phyloP scores from a whole-genome alignment of 176 grass and related monocot genomes.

The Avena sativa region DNA sequence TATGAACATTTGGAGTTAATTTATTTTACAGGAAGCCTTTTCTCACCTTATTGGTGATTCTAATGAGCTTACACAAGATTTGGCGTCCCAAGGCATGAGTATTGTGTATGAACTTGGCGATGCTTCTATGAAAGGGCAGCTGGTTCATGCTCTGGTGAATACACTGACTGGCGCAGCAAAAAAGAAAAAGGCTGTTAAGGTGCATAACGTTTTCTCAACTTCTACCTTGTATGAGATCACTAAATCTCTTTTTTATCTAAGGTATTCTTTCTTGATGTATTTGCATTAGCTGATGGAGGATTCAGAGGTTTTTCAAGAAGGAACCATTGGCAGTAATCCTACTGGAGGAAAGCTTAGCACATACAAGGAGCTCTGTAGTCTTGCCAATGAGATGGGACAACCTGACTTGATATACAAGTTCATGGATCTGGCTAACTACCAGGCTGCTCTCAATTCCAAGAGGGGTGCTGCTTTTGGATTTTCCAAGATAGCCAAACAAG shows the following conservation, averaged over 20 bases:
- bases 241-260: background rate
- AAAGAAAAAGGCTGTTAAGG: constrained; percentile 96
- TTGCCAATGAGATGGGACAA: constrained; percentile 98
- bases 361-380: constrained; percentile 91
- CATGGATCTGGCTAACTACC: constrained; percentile 99
- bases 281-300: constrained; percentile 88
- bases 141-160: constrained; percentile 90
- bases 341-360: constrained; percentile 91
- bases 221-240: constrained; percentile 37
- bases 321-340: constrained; percentile 78
- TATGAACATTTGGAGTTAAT: constrained; percentile 42
- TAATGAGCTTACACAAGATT: constrained; percentile 98
- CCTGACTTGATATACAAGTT: constrained; percentile 99
- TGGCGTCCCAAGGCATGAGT: constrained; percentile 99
- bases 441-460: constrained; percentile 95
- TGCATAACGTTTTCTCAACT: constrained; percentile 34
- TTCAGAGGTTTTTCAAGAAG: constrained; percentile 99
- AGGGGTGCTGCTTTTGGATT: constrained; percentile 98
- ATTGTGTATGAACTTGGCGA: constrained; percentile 98
- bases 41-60: constrained; percentile 94
- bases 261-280: constrained; percentile 37
- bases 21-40: constrained; percentile 76
- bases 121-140: constrained; percentile 83
- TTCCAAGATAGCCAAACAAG: constrained; percentile 98
- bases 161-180: constrained; percentile 86